These are phyloP conservation scores for Podospora fimiseda DNA, from an alignment of 495 filamentous ascomycete genomes.

Conservation along the genomic window DNA sequence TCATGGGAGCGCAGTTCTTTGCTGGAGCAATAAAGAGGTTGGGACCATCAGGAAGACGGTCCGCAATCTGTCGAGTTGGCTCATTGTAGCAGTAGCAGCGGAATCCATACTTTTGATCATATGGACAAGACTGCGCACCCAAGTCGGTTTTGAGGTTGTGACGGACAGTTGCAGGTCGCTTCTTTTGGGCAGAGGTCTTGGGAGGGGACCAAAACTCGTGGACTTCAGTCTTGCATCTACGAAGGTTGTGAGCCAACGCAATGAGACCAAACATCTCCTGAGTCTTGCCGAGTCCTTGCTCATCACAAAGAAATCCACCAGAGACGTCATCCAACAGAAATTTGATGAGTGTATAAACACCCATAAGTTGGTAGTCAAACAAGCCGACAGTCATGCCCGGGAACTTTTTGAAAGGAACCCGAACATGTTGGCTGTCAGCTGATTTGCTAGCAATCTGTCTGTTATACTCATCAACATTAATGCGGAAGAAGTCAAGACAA, in stretches of 20 bases:
- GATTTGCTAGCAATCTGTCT: neutral
- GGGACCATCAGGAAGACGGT: constrained; percentile 18
- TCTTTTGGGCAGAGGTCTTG: neutral
- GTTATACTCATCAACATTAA: constrained; percentile 9
- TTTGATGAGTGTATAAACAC: constrained; percentile 14
- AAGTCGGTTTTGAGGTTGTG: constrained; percentile 4
- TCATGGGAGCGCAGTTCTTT: constrained; percentile 8
- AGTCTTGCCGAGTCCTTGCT: constrained; percentile 27
- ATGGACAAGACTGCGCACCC: constrained; percentile 8
- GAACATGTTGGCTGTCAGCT: neutral
- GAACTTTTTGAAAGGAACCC: constrained; percentile 20
- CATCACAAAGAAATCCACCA: constrained; percentile 22
- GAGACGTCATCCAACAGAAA: constrained; percentile 10
- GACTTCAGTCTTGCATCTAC: constrained; percentile 17
- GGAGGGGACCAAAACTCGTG: constrained; percentile 3
- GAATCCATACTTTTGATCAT: constrained; percentile 18
- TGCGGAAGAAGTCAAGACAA: constrained; percentile 18
- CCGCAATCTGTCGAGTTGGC: constrained; percentile 16
- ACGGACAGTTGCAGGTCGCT: neutral
- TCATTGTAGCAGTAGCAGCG: constrained; percentile 21
- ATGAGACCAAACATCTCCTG: constrained; percentile 22
- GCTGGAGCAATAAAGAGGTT: constrained; percentile 19
- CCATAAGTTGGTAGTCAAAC: constrained; percentile 28
- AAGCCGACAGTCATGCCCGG: constrained; percentile 18
- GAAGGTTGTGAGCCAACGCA: constrained; percentile 12